Conservation (phyloP, 2,329 filamentous ascomycete species). For the Lomentospora prolificans region DNA sequence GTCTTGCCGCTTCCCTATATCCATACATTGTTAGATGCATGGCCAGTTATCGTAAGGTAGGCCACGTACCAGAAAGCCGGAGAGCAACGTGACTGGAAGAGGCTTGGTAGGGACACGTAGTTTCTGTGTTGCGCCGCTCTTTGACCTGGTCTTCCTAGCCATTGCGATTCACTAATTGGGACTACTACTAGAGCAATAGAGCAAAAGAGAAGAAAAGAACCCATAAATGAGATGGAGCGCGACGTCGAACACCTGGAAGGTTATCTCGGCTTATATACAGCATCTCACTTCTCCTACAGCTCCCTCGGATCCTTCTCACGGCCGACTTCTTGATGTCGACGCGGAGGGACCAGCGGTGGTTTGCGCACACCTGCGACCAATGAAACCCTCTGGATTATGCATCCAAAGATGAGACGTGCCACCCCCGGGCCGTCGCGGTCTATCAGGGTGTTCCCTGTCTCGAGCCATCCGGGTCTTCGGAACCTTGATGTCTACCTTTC, state of each 20-base stretch:
- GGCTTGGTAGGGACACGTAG: constrained; percentile 15
- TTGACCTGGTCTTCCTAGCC: background rate
- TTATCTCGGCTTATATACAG: too few relatives aligned
- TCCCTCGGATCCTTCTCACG: background rate
- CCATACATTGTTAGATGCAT: background rate
- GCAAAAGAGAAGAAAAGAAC: background rate
- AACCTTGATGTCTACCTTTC: background rate
- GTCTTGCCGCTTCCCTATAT: constrained; percentile 59
- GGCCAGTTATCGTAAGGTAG: background rate
- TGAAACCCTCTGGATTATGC: background rate
- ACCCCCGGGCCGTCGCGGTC: too few relatives aligned
- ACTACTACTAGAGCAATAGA: background rate
- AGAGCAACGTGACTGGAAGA: constrained; percentile 50
- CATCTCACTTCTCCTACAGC: too few relatives aligned
- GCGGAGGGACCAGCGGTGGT: background rate
- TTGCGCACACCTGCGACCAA: background rate
- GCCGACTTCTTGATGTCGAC: background rate
- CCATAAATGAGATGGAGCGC: too few relatives aligned
- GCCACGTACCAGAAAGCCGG: constrained; percentile 43
- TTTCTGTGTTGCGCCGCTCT: background rate
- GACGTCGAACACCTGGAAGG: too few relatives aligned
- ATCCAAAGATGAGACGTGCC: background rate
- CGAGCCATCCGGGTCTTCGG: background rate
- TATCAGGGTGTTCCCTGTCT: background rate
- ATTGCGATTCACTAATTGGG: background rate